Percentiles rank a stretch among this genome's conserved stretches.
These are phyloP conservation scores for Globisporangium middletonii DNA, from an alignment of 352 stramenopile genomes.

Conservation along the genomic window DNA sequence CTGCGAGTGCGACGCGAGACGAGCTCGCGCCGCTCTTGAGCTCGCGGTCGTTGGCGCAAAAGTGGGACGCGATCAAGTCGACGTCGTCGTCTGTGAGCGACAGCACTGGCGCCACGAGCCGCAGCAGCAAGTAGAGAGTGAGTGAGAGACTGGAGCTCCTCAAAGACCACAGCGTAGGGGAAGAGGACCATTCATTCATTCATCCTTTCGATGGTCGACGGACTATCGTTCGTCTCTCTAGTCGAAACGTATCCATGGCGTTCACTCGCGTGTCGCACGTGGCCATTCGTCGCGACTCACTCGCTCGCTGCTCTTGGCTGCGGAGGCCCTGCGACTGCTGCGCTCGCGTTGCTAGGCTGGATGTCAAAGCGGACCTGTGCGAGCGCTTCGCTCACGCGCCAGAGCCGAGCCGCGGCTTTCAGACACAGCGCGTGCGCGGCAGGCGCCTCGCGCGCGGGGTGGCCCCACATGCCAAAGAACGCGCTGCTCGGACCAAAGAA, in stretches of 20 bases:
- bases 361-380: conserved; percentile 8
- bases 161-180: no score
- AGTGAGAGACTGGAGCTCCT: no score
- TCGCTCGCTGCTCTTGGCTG: no score
- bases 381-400: conserved; percentile 14
- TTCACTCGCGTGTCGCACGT: no score
- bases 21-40: conserved; percentile 58
- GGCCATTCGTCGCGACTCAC: no score
- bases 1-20: conserved; percentile 20
- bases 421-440: conserved; percentile 3
- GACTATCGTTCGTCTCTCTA: no score
- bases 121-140: neutral
- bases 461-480: conserved; percentile 16
- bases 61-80: conserved; percentile 31
- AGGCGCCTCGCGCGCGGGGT: conserved; percentile 9
- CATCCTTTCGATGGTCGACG: no score
- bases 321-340: no score
- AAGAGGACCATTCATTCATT: no score
- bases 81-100: conserved; percentile 1
- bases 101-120: neutral
- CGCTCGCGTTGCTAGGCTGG: no score
- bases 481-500: conserved; percentile 23
- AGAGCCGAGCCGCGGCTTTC: conserved; percentile 9
- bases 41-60: conserved; percentile 42
- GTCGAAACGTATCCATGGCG: no score